A percentile compares a stretch with the other conserved stretches of the same genome.
These are phyloP conservation scores for Amanita rimosa DNA, from an alignment of 768 basidiomycete genomes.

Conservation along the genomic window DNA sequence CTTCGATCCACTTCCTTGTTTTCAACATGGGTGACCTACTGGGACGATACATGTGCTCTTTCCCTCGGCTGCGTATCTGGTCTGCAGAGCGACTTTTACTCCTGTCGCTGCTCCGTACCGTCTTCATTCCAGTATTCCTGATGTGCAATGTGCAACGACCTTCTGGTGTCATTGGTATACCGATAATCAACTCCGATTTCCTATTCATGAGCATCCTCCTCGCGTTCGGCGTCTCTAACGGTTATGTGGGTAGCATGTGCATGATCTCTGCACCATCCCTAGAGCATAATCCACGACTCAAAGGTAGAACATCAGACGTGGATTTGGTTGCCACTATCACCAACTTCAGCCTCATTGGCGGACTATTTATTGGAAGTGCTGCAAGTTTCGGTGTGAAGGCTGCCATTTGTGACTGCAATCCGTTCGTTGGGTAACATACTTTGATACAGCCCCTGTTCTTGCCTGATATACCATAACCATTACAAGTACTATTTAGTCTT, in stretches of 20 bases:
- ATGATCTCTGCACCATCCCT: constrained; percentile 80
- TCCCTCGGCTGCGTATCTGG: constrained; percentile 59
- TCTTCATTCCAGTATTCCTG: constrained; percentile 84
- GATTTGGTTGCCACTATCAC: constrained; percentile 78
- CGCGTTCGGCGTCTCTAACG: constrained; percentile 69
- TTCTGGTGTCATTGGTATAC: constrained; percentile 18
- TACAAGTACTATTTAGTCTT: too few relatives aligned
- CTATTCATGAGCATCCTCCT: constrained; percentile 67
- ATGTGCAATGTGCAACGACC: constrained; percentile 72
- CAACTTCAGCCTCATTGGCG: constrained; percentile 68
- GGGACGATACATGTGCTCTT: constrained; percentile 59
- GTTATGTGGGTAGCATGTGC: constrained; percentile 66
- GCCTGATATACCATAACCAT: too few relatives aligned
- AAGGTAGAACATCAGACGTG: constrained; percentile 63
- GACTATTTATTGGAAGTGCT: constrained; percentile 65
- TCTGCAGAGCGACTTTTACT: constrained; percentile 48
- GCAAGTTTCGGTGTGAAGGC: constrained; percentile 72
- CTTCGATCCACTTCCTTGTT: constrained; percentile 62
- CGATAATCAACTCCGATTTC: constrained; percentile 66
- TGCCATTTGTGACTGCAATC: constrained; percentile 61
- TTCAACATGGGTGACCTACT: constrained; percentile 66
- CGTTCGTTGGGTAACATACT: constrained; percentile 31
- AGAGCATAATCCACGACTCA: constrained; percentile 64
- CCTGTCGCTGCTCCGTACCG: constrained; percentile 56
- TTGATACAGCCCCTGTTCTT: too few relatives aligned